Evolutionary conservation across 2,329 filamentous ascomycete species (phyloP), one percentile per base, ranked within the genome.

Genomic region (Colletotrichum paranaense): DNA sequence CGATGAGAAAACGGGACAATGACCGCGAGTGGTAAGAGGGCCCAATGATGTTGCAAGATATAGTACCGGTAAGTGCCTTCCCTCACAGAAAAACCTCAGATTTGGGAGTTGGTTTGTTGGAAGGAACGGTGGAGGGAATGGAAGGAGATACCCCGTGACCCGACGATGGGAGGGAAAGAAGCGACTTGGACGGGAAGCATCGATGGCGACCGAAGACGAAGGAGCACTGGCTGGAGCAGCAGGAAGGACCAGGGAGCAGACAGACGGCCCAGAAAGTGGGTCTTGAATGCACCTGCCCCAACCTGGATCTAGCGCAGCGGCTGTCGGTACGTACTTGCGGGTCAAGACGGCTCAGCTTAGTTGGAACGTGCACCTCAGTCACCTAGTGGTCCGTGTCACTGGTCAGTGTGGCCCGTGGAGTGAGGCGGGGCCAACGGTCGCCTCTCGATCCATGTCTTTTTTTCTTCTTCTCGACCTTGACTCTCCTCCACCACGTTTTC

Each of bases 401-500:
- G 35, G 35, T 16, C 35, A 35, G 32, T 42, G 38, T 16, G 14
- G 38, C 22, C 16, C n/a, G 19, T 19, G 32, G 19, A 30, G 24
- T 35, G 62, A 42, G 24, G 22, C 42, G 53, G 67, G 58, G 66
- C 30, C 66, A 72, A 60, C 66, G 66, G 59, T 46, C 46, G 42
- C 42, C 30, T 32, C 64, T 2, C 22, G 5, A n/a, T 42, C 38
- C 38, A 42, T 19, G 24, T 49, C 9, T 6, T 53, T 65, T 26
- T 58, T 57, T 70, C 32, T 38, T n/a, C n/a, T 8, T 62, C 22
- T 14, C 30, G 14, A 14, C 32, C 32, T 35, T 32, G 4, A 22
- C 42, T 62, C 38, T 59, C 24, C 42, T 22, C 57, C 57, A 62
- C 64, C 67, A 70, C 67, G 67, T 67, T 67, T 63, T 64, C 26